Conservation (phyloP, 495 filamentous ascomycete genomes). For the Mytilinidion resinicola region DNA sequence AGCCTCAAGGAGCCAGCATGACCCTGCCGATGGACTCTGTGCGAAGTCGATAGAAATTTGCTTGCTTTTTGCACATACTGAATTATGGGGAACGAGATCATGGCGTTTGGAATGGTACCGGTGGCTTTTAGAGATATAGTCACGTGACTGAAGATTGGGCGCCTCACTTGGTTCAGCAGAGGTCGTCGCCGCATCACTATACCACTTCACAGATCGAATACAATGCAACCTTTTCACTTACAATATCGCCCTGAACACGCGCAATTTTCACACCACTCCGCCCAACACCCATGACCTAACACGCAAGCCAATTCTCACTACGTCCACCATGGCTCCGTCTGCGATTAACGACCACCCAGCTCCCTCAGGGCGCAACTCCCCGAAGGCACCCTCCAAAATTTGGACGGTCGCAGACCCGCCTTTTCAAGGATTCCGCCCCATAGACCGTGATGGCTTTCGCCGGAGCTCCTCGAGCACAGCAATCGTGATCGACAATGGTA, state of each 20-base stretch:
- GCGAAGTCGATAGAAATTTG: too few relatives aligned
- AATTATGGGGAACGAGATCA: background rate
- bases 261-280: background rate
- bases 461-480: constrained; percentile 51
- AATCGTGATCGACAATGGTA: constrained; percentile 98
- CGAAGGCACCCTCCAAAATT: constrained; percentile 46
- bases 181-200: background rate
- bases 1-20: constrained; percentile 73
- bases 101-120: background rate
- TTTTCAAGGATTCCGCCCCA: constrained; percentile 65
- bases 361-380: constrained; percentile 32
- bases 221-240: background rate
- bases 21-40: constrained; percentile 3
- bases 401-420: constrained; percentile 63
- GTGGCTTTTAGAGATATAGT: background rate
- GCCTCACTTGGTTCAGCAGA: background rate
- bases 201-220: too few relatives aligned
- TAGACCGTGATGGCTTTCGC: constrained; percentile 56
- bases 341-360: constrained; percentile 16
- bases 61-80: background rate
- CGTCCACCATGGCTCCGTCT: constrained; percentile 21
- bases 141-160: too few relatives aligned
- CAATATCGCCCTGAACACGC: background rate
- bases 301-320: constrained; percentile 1
- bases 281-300: constrained; percentile 5